Percentiles rank a stretch among this genome's conserved stretches.
Conservation (phyloP, 73 alveolate species). For the Blepharisma stoltei region DNA sequence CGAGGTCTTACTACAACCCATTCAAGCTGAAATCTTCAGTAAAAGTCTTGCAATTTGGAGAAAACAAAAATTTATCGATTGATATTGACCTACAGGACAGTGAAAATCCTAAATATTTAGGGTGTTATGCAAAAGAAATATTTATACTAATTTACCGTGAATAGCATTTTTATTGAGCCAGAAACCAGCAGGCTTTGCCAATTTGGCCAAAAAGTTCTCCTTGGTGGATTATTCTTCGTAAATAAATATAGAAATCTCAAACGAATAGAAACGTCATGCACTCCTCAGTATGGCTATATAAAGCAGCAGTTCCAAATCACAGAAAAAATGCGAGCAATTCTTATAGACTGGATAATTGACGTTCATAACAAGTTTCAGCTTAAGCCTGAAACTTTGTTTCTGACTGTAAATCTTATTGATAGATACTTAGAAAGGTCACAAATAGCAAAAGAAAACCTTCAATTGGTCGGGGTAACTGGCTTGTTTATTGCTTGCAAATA, state of each 20-base stretch:
- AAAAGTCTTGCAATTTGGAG: too few relatives aligned
- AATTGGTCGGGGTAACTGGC: slow-evolving; percentile 87
- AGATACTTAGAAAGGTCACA: slow-evolving; percentile 66
- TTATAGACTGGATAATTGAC: slow-evolving; percentile 87
- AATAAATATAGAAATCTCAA: background rate
- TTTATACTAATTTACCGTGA: too few relatives aligned
- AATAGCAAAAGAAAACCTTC: slow-evolving; percentile 62
- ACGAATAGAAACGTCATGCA: slow-evolving; percentile 37
- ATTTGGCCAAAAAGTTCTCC: too few relatives aligned
- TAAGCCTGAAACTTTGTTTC: slow-evolving; percentile 69
- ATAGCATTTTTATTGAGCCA: too few relatives aligned
- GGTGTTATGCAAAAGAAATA: too few relatives aligned
- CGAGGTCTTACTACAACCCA: too few relatives aligned
- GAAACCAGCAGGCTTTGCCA: too few relatives aligned
- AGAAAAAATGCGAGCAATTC: slow-evolving; percentile 78
- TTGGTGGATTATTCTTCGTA: too few relatives aligned
- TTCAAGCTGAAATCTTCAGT: too few relatives aligned
- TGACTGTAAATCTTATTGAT: slow-evolving; percentile 83
- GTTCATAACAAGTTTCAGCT: slow-evolving; percentile 76
- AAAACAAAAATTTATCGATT: too few relatives aligned
- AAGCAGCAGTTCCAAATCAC: slow-evolving; percentile 74
- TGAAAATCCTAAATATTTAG: too few relatives aligned
- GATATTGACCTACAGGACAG: too few relatives aligned
- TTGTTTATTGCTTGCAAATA: slow-evolving; percentile 86
- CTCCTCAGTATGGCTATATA: slow-evolving; percentile 61